These are phyloP conservation scores for Phytophthora colocasiae DNA, from an alignment of 352 stramenopile species.

Conservation along the genomic window DNA sequence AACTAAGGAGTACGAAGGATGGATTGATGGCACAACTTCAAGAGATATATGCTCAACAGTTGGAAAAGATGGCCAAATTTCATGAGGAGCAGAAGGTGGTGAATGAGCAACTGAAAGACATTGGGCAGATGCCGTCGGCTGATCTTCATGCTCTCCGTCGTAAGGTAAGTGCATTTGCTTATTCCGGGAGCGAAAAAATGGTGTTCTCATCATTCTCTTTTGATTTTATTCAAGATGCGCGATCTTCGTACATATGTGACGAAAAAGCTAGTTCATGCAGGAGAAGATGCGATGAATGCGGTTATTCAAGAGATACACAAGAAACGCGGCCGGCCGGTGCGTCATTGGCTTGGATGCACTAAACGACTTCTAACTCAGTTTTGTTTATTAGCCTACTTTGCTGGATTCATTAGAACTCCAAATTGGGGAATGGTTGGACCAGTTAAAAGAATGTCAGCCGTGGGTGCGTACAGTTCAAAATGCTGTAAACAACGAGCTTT, in stretches of 20 bases:
- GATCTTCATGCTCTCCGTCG: slow-evolving; percentile 40
- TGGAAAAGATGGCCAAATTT: slow-evolving; percentile 42
- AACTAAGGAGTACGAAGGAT: slow-evolving; percentile 38
- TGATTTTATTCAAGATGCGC: slow-evolving; percentile 34
- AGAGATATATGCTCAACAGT: slow-evolving; percentile 33
- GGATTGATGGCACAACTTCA: slow-evolving; percentile 52
- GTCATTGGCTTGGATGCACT: neutral
- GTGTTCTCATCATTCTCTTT: slow-evolving; percentile 1
- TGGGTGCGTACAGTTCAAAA: slow-evolving; percentile 60
- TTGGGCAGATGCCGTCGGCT: slow-evolving; percentile 25
- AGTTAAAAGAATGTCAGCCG: slow-evolving; percentile 53
- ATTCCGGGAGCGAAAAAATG: neutral
- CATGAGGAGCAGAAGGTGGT: slow-evolving; percentile 34
- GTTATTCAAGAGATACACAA: slow-evolving; percentile 50
- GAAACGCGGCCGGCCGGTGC: slow-evolving; percentile 54
- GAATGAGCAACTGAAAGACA: slow-evolving; percentile 30
- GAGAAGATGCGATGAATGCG: slow-evolving; percentile 78
- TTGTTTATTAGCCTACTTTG: slow-evolving; percentile 22
- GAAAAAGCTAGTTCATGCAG: slow-evolving; percentile 58
- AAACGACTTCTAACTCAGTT: too few species aligned
- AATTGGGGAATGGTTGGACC: slow-evolving; percentile 52
- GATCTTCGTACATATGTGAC: slow-evolving; percentile 54
- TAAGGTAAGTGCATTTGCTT: slow-evolving; percentile 32
- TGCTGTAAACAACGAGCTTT: slow-evolving; percentile 42
- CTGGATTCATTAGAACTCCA: slow-evolving; percentile 44